phyloP scores from a whole-genome alignment of 805 yeast species.

The Soucietia sequanensis region DNA sequence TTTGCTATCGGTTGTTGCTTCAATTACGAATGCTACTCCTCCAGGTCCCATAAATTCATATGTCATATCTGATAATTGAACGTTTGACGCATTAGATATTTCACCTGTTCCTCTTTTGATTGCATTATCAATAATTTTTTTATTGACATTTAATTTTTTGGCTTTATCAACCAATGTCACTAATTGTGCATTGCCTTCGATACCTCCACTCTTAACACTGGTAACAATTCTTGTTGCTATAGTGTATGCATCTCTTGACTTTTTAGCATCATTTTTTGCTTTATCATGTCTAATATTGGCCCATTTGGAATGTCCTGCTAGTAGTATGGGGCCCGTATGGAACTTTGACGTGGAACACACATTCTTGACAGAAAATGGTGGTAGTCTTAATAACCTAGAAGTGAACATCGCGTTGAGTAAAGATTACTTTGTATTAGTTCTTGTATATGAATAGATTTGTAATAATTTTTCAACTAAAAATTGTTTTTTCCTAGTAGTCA shows the following conservation, averaged over 20 bases:
- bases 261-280: conserved; percentile 85
- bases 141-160: conserved; percentile 69
- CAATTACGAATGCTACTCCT: conserved; percentile 82
- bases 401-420: too few relatives aligned
- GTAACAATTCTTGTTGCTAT: conserved; percentile 72
- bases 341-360: too few relatives aligned
- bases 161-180: conserved; percentile 79
- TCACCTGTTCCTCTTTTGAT: conserved; percentile 81
- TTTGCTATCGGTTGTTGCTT: conserved; percentile 86
- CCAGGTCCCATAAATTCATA: conserved; percentile 95
- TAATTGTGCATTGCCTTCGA: conserved; percentile 62
- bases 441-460: too few relatives aligned
- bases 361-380: too few relatives aligned
- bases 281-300: conserved; percentile 91
- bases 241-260: conserved; percentile 65
- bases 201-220: conserved; percentile 71
- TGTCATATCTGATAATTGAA: conserved; percentile 49
- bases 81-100: conserved; percentile 43
- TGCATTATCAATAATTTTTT: conserved; percentile 84
- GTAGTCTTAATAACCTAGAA: too few relatives aligned
- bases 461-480: too few relatives aligned
- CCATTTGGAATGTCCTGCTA: conserved; percentile 95
- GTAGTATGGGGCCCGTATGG: conserved; percentile 12
- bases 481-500: too few relatives aligned
- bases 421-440: too few relatives aligned